Conservation (phyloP, 2,329 filamentous ascomycete genomes). For the Colletotrichum musicola region DNA sequence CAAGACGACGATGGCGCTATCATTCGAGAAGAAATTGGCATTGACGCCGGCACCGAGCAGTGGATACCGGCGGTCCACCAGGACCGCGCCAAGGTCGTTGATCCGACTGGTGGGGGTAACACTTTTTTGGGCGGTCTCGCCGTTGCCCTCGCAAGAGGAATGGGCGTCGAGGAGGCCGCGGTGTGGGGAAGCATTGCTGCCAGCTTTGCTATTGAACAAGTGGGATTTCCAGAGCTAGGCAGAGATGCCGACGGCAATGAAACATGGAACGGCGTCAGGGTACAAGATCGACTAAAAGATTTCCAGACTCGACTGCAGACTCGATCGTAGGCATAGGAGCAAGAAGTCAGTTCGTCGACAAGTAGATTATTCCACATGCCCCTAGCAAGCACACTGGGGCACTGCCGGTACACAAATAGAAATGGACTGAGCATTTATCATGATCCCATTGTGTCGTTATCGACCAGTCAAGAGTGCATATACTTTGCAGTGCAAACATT, state of each 20-base stretch:
- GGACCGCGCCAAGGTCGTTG: constrained; percentile 72
- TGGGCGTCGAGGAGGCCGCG: constrained; percentile 76
- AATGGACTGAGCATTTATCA: too few species aligned
- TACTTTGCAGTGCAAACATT: not conserved
- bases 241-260: constrained; percentile 60
- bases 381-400: too few species aligned
- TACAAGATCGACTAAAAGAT: constrained; percentile 64
- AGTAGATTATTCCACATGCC: too few species aligned
- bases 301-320: constrained; percentile 58
- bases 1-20: constrained; percentile 66
- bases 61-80: constrained; percentile 86
- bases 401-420: too few species aligned
- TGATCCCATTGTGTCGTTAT: too few species aligned
- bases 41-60: constrained; percentile 73
- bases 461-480: too few species aligned
- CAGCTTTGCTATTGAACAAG: constrained; percentile 94
- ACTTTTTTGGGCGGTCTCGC: constrained; percentile 79
- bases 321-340: not conserved
- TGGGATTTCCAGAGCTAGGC: constrained; percentile 79
- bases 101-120: constrained; percentile 95
- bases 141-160: constrained; percentile 70
- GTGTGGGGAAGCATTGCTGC: constrained; percentile 85
- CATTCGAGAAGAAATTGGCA: constrained; percentile 69
- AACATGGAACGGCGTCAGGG: constrained; percentile 71
- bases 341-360: too few species aligned